phyloP scores from a whole-genome alignment of 139 green algal species.

The Micractinium conductrix region DNA sequence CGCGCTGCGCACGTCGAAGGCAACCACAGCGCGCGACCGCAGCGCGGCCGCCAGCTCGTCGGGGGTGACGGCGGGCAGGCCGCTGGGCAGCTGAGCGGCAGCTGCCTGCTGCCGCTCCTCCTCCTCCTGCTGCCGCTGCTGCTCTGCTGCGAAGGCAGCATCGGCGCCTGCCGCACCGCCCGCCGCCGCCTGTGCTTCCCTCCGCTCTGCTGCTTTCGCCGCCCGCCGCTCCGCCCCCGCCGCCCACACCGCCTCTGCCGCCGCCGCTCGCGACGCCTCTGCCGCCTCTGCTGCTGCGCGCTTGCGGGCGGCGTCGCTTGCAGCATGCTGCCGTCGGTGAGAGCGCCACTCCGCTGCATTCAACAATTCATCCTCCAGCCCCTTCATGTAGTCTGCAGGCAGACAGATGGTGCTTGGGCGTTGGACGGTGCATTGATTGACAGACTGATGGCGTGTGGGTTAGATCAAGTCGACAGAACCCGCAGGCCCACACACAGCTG shows the following conservation, averaged over 20 bases:
- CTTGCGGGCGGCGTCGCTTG: neutral
- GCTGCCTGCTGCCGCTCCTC: neutral
- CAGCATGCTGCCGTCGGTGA: neutral
- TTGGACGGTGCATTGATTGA: too few species aligned
- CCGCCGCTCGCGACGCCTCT: neutral
- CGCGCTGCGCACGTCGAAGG: constrained; percentile 30
- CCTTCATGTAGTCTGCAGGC: constrained; percentile 19
- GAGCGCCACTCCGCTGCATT: neutral
- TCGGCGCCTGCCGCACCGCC: neutral
- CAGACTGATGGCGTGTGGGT: too few species aligned
- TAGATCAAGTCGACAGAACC: too few species aligned
- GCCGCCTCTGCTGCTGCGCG: neutral
- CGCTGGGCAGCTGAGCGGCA: neutral
- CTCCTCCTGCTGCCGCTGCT: neutral
- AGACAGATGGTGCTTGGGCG: too few species aligned
- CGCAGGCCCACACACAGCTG: too few species aligned
- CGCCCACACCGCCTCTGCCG: neutral
- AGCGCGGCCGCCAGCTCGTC: constrained; percentile 20
- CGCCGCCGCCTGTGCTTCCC: neutral
- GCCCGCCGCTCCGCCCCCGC: neutral
- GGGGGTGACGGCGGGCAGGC: constrained; percentile 5
- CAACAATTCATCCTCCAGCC: neutral
- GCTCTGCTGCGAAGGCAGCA: neutral
- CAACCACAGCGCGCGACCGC: neutral
- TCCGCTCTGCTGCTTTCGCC: neutral